These are phyloP conservation scores for Nadsonia fulvescens DNA, from an alignment of 805 yeast genomes.

Conservation along the genomic window DNA sequence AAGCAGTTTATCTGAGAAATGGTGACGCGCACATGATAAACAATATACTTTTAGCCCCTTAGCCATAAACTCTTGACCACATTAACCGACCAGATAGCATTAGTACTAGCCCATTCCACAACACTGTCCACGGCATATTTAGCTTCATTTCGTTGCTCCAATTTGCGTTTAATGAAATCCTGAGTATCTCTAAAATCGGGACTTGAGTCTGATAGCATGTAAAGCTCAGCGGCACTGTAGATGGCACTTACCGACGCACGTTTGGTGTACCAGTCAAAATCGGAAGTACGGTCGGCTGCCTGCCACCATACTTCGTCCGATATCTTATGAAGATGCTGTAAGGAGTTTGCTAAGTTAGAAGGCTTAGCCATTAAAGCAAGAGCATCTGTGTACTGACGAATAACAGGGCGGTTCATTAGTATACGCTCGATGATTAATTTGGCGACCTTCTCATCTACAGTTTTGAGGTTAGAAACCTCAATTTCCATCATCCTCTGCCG, in stretches of 20 bases:
- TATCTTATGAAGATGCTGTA: slow-evolving; percentile 53
- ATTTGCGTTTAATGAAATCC: slow-evolving; percentile 42
- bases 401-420: slow-evolving; percentile 22
- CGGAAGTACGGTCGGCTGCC: slow-evolving; percentile 62
- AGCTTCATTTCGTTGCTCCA: slow-evolving; percentile 31
- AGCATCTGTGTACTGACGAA: slow-evolving; percentile 21
- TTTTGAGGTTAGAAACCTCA: slow-evolving; percentile 23
- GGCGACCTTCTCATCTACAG: slow-evolving; percentile 23
- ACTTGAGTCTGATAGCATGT: slow-evolving; percentile 61
- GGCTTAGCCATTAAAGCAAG: slow-evolving; percentile 51
- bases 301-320: slow-evolving; percentile 70
- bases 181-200: slow-evolving; percentile 35
- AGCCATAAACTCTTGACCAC: slow-evolving; percentile 56
- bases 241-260: slow-evolving; percentile 51
- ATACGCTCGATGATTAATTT: slow-evolving; percentile 26
- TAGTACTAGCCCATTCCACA: slow-evolving; percentile 66
- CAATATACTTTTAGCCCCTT: too few relatives aligned
- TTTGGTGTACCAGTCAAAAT: slow-evolving; percentile 87
- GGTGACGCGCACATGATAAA: too few relatives aligned
- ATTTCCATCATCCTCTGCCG: slow-evolving; percentile 15
- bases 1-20: too few relatives aligned
- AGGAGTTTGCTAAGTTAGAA: slow-evolving; percentile 33
- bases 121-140: slow-evolving; percentile 45
- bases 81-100: slow-evolving; percentile 44
- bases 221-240: slow-evolving; percentile 60